Base-by-base conservation (phyloP, 495 filamentous ascomycete genomes). In the Aspergillus kassunensis region DNA sequence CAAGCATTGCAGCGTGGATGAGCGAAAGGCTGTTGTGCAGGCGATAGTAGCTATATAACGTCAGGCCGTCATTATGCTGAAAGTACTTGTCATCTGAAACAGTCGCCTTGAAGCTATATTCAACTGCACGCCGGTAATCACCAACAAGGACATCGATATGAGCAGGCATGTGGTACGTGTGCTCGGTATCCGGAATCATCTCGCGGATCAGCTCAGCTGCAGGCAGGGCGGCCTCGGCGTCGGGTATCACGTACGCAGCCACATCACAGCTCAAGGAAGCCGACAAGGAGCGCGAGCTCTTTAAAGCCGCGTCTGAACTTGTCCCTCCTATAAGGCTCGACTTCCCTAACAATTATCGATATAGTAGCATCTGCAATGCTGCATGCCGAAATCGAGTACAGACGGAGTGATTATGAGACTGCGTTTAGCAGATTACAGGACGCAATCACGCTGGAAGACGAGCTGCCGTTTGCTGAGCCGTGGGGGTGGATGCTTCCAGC, bases 1-100 rank as follows among this genome's bases (percentile, higher is more conserved):
- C 77, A 37, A 88, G 81, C 85, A 89, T 86, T 44, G 83, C 85
- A 5, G 81, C 83, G 57, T 88, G 88, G 44, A 89, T 75, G 4
- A 76, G 74, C 53, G 84, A 87, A 52, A 88, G 85, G 48, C 80
- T 79, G 51, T 88, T 68, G 61, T 89, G 85, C 15, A 71, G 72
- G 2, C 84, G 75, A 49, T 89, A 89, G 7, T 87, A 68, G 10
- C 75, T 83, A 59, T 89, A 89, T 54, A 88, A 86, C 53, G 84
- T 82, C 18, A 79, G 61, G 19, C 76, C 58, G 0, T 78, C 75
- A 24, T 74, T 66, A 9, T 64, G 64, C 0, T 59, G 49, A 20
- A 87, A 69, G 60, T 77, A 87, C 53, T 78, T 76, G 24, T 40
- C 36, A 20, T 40, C 36, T 12, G 36, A 16, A 12, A 40, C 16